Conservation (phyloP, 2,329 filamentous ascomycete genomes). For the Pestalotiopsis sp. region DNA sequence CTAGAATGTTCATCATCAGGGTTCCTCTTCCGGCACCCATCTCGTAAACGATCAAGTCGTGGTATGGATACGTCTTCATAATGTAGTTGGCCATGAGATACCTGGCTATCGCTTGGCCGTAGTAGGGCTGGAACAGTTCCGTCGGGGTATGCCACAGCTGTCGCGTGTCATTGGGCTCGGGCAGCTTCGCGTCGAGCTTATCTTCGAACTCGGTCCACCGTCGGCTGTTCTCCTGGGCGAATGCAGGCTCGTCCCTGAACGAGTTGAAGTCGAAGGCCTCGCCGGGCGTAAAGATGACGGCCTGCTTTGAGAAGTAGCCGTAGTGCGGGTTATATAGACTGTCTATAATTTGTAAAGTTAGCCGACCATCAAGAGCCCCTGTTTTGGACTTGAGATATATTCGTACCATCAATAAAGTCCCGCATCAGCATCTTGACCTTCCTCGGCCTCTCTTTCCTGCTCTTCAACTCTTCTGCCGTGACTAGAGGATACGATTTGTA, state of each 20-base stretch:
- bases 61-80: constrained; percentile 89
- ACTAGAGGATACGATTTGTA: constrained; percentile 83
- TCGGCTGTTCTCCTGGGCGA: constrained; percentile 74
- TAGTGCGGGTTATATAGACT: constrained; percentile 93
- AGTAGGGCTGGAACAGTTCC: constrained; percentile 94
- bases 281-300: constrained; percentile 92
- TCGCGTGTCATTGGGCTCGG: constrained; percentile 70
- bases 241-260: constrained; percentile 83
- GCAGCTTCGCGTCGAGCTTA: constrained; percentile 70
- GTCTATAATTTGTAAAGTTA: constrained; percentile 54
- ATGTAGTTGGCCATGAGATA: constrained; percentile 97
- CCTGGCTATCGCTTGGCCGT: constrained; percentile 95
- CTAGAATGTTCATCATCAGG: constrained; percentile 95
- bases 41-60: constrained; percentile 97
- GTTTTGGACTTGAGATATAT: constrained; percentile 16
- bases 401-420: constrained; percentile 91
- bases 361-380: not conserved
- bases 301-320: constrained; percentile 95
- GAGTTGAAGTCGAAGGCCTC: constrained; percentile 86
- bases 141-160: constrained; percentile 99
- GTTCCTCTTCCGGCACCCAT: constrained; percentile 98
- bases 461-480: constrained; percentile 77
- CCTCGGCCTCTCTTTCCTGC: constrained; percentile 74
- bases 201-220: constrained; percentile 93
- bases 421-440: constrained; percentile 96